A percentile compares a stretch with the other conserved stretches of the same genome.
Conservation (phyloP, 2,329 filamentous ascomycete species). For the Didymellaceae sp. region DNA sequence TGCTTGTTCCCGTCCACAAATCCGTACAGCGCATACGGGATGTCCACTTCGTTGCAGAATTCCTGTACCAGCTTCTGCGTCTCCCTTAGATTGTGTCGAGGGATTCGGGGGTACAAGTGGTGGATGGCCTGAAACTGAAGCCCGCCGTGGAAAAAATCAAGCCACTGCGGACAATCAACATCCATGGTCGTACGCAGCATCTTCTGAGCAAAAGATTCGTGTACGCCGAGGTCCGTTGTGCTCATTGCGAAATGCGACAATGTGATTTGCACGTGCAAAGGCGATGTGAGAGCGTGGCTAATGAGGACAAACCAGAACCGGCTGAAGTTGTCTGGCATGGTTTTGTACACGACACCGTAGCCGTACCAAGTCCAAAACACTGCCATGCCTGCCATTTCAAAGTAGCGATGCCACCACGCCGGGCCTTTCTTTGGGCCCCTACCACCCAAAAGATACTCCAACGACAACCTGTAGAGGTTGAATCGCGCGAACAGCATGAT, state of each 20-base stretch:
- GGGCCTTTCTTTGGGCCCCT: slow-evolving; percentile 63
- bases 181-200: slow-evolving; percentile 77
- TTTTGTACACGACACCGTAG: slow-evolving; percentile 67
- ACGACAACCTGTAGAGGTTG: slow-evolving; percentile 73
- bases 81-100: slow-evolving; percentile 69
- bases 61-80: slow-evolving; percentile 66
- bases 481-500: slow-evolving; percentile 72
- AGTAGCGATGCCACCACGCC: slow-evolving; percentile 72
- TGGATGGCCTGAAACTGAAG: slow-evolving; percentile 76
- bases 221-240: slow-evolving; percentile 67
- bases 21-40: slow-evolving; percentile 67
- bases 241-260: slow-evolving; percentile 77
- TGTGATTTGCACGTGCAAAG: slow-evolving; percentile 74
- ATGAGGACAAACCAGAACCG: slow-evolving; percentile 69
- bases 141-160: slow-evolving; percentile 75
- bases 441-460: slow-evolving; percentile 66
- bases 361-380: slow-evolving; percentile 74
- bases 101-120: slow-evolving; percentile 72
- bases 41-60: slow-evolving; percentile 69
- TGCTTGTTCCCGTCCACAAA: slow-evolving; percentile 69
- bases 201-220: slow-evolving; percentile 72
- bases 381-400: slow-evolving; percentile 67
- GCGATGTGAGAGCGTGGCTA: slow-evolving; percentile 70
- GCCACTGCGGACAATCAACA: slow-evolving; percentile 73
- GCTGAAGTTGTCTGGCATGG: slow-evolving; percentile 63